Evolutionary conservation across 805 yeast species (phyloP).

Genomic region (Kuraishia hungarica): DNA sequence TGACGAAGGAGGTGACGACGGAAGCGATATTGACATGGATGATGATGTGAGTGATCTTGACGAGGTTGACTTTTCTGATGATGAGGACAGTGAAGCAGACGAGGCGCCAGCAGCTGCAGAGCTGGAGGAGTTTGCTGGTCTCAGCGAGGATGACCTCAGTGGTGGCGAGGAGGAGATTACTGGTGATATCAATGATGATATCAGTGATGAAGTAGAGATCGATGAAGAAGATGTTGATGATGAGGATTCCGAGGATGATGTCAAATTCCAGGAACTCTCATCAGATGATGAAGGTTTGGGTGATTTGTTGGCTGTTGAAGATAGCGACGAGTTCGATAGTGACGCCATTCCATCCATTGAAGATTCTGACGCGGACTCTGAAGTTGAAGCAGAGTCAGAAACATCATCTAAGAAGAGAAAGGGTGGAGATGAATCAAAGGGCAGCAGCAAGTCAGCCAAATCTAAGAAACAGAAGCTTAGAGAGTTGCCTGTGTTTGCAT

Average conservation of each 20-base stretch:
- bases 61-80: conserved; percentile 19
- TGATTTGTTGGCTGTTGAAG: conserved; percentile 9
- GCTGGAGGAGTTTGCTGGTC: conserved; percentile 20
- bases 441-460: conserved; percentile 13
- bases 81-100: conserved; percentile 12
- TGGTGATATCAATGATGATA: conserved; percentile 22
- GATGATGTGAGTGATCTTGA: conserved; percentile 29
- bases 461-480: conserved; percentile 50
- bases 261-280: conserved; percentile 7
- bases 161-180: conserved; percentile 25
- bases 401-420: conserved; percentile 16
- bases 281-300: conserved; percentile 10
- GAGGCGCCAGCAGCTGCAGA: conserved; percentile 7
- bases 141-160: conserved; percentile 19
- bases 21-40: conserved; percentile 27
- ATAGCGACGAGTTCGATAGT: conserved; percentile 19
- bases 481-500: conserved; percentile 77
- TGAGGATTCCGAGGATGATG: conserved; percentile 14
- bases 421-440: conserved; percentile 13
- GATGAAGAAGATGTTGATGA: conserved; percentile 29
- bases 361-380: conserved; percentile 21
- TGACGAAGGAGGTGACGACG: conserved; percentile 42
- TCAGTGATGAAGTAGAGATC: conserved; percentile 21
- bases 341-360: conserved; percentile 16
- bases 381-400: conserved; percentile 17